Conservation (phyloP, 345 rosid genomes). For the Boechera retrofracta region DNA sequence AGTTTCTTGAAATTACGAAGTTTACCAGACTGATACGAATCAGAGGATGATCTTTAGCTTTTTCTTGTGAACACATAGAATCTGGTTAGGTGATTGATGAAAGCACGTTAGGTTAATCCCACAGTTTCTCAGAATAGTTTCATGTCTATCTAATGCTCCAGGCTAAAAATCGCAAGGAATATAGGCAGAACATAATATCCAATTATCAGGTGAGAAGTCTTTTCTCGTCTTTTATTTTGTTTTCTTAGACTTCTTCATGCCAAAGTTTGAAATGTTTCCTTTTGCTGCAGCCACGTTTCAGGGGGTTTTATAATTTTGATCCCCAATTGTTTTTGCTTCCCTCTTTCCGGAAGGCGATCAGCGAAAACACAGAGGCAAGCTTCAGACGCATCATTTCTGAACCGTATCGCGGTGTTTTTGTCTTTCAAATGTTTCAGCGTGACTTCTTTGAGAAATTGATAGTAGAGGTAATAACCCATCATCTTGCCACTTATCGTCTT, state of each 20-base stretch:
- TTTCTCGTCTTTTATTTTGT: neutral
- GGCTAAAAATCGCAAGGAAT: conserved; percentile 58
- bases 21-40: neutral
- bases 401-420: conserved; percentile 62
- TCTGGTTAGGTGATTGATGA: neutral
- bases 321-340: conserved; percentile 62
- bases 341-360: conserved; percentile 62
- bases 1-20: neutral
- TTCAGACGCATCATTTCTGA: conserved; percentile 66
- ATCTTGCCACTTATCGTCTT: conserved; percentile 20
- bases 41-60: neutral
- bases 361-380: conserved; percentile 60
- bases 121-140: neutral
- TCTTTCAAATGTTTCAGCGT: conserved; percentile 77
- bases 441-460: conserved; percentile 59
- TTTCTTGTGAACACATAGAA: neutral
- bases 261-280: conserved; percentile 25
- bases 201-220: conserved; percentile 56
- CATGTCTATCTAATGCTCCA: conserved; percentile 18
- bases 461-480: conserved; percentile 59
- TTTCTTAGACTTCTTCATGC: neutral
- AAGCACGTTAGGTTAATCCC: neutral
- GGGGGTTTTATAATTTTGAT: conserved; percentile 54
- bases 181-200: conserved; percentile 61
- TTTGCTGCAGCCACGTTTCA: conserved; percentile 60